These are phyloP conservation scores for Scutellaria baicalensis DNA, from an alignment of 257 asterid genomes.

Conservation along the genomic window DNA sequence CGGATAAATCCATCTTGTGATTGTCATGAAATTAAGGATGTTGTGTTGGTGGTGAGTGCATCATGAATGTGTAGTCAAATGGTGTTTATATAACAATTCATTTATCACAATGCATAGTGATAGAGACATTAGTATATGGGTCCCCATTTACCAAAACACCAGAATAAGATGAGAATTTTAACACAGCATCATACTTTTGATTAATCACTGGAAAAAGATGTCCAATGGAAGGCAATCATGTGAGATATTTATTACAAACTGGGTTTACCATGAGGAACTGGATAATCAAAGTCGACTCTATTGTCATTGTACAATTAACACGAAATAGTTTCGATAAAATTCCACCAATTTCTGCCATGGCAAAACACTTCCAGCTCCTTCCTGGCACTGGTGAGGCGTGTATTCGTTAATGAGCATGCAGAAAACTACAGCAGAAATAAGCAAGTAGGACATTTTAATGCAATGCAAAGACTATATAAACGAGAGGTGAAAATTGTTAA, in stretches of 20 bases:
- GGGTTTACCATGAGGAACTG: slow-evolving; percentile 11
- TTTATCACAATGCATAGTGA: too few species aligned
- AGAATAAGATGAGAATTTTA: background rate
- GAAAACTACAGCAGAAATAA: background rate
- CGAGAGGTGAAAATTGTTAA: background rate
- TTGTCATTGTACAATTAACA: slow-evolving; percentile 8
- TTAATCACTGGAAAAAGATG: slow-evolving; percentile 2
- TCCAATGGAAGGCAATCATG: background rate
- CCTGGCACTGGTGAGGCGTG: slow-evolving; percentile 16
- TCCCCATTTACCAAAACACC: background rate
- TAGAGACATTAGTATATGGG: too few species aligned
- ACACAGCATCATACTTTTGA: background rate
- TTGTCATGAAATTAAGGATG: too few species aligned
- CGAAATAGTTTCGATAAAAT: background rate
- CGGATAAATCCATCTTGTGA: too few species aligned
- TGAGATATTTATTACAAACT: slow-evolving; percentile 18
- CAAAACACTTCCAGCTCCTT: slow-evolving; percentile 23
- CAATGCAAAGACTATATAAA: background rate
- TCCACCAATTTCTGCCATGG: slow-evolving; percentile 11
- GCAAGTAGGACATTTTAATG: background rate
- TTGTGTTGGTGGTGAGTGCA: too few species aligned
- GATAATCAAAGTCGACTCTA: slow-evolving; percentile 2
- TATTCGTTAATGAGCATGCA: background rate
- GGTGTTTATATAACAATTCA: too few species aligned
- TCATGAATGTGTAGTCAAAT: too few species aligned